These are phyloP conservation scores for Debaryomyces subglobosus DNA, from an alignment of 1,139 yeast species.

Conservation along the genomic window DNA sequence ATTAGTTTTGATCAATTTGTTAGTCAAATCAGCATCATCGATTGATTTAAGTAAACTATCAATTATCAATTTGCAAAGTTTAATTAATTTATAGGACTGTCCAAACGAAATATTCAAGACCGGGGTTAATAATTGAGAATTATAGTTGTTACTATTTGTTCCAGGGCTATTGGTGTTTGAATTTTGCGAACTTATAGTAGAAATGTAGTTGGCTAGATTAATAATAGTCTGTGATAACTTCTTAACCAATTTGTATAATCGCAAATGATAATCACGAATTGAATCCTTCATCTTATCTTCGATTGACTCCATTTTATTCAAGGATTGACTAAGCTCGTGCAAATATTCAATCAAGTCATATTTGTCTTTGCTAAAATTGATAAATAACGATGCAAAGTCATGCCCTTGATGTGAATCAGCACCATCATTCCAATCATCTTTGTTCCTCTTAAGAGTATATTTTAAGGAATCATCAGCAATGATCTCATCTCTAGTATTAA, in stretches of 20 bases:
- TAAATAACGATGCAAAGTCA: constrained; percentile 1
- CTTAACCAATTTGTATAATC: constrained; percentile 47
- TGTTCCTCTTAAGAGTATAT: neutral
- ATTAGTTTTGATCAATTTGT: constrained; percentile 38
- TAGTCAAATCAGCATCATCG: constrained; percentile 29
- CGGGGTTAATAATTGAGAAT: constrained; percentile 30
- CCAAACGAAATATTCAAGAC: constrained; percentile 37
- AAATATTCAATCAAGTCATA: constrained; percentile 34
- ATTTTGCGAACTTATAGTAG: constrained; percentile 18
- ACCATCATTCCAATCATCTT: constrained; percentile 1
- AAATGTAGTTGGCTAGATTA: constrained; percentile 31
- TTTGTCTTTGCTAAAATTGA: constrained; percentile 29
- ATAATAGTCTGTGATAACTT: constrained; percentile 42
- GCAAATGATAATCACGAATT: constrained; percentile 50
- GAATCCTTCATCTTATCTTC: constrained; percentile 46
- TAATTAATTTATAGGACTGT: constrained; percentile 40
- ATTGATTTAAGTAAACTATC: constrained; percentile 31
- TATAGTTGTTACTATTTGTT: constrained; percentile 2
- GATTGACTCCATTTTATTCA: constrained; percentile 16
- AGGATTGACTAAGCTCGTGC: constrained; percentile 28
- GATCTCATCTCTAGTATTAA: constrained; percentile 18
- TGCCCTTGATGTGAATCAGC: constrained; percentile 1
- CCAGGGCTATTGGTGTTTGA: constrained; percentile 8
- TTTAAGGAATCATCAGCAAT: neutral
- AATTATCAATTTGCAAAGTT: constrained; percentile 37